Conservation (phyloP, 371 early-diverging fungal species). For the Mortierella sp. region DNA sequence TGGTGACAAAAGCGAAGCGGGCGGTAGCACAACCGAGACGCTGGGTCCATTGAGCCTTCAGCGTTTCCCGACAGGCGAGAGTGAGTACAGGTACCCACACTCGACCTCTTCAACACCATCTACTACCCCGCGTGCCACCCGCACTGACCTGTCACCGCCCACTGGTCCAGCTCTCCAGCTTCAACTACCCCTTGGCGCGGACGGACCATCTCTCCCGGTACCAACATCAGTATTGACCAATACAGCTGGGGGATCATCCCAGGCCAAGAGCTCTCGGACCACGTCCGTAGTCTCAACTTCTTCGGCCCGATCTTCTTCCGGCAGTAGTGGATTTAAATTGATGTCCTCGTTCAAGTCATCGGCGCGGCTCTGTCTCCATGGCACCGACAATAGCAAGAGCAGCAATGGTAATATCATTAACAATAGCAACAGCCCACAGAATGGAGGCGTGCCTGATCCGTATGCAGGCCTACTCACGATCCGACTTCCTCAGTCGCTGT, state of each 20-base stretch:
- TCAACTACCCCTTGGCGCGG: not conserved
- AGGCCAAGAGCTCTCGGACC: slow-evolving; percentile 21
- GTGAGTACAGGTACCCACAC: slow-evolving; percentile 11
- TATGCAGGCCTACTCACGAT: slow-evolving; percentile 36
- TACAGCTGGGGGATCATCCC: no score
- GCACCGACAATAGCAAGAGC: slow-evolving; percentile 38
- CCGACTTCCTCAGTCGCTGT: slow-evolving; percentile 42
- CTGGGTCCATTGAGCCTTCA: slow-evolving; percentile 35
- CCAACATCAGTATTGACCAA: not conserved
- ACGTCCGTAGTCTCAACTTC: slow-evolving; percentile 35
- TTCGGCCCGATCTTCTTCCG: slow-evolving; percentile 55
- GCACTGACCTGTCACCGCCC: no score
- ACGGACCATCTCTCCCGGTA: not conserved
- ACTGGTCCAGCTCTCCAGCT: not conserved
- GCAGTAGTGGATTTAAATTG: slow-evolving; percentile 45
- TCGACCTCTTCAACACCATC: not conserved
- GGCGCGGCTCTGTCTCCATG: slow-evolving; percentile 28
- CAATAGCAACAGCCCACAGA: slow-evolving; percentile 12
- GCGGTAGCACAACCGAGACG: slow-evolving; percentile 26
- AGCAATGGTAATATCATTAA: slow-evolving; percentile 18
- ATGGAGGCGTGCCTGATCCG: slow-evolving; percentile 12
- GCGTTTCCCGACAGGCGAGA: slow-evolving; percentile 50
- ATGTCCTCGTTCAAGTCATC: slow-evolving; percentile 39
- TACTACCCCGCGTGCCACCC: no score
- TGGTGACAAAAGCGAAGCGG: not conserved